These are phyloP conservation scores for Limnanthes douglasii DNA, from an alignment of 345 rosid genomes.

Conservation along the genomic window DNA sequence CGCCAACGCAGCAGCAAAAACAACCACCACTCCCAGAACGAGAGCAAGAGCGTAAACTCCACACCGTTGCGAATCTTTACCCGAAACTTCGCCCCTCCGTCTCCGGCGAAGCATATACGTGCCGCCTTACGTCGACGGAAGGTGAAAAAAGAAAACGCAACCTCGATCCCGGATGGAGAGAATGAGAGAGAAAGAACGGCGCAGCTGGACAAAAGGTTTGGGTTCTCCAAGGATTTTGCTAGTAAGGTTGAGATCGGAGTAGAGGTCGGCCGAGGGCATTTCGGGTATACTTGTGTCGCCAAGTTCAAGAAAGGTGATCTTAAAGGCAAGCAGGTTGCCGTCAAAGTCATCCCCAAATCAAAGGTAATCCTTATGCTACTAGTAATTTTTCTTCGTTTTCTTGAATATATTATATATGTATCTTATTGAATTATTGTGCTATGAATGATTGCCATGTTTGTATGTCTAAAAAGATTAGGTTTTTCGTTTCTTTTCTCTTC, in stretches of 20 bases:
- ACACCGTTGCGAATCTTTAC: slow-evolving; percentile 64
- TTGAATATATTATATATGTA: too few species aligned
- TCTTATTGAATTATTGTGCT: too few species aligned
- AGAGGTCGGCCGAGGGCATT: slow-evolving; percentile 96
- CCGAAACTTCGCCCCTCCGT: slow-evolving; percentile 77
- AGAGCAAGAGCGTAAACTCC: slow-evolving; percentile 21
- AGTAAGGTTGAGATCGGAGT: slow-evolving; percentile 58
- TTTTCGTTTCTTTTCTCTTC: too few species aligned
- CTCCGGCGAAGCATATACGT: slow-evolving; percentile 85
- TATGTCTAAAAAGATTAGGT: too few species aligned
- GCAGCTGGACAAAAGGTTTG: slow-evolving; percentile 81
- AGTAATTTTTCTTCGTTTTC: too few species aligned
- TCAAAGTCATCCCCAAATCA: slow-evolving; percentile 85
- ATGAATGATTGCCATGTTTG: too few species aligned
- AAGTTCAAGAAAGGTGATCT: slow-evolving; percentile 79
- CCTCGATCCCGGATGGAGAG: slow-evolving; percentile 26
- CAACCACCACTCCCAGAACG: slow-evolving; percentile 15
- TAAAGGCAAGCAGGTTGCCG: slow-evolving; percentile 81
- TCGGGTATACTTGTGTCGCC: slow-evolving; percentile 92
- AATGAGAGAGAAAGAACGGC: slow-evolving; percentile 23
- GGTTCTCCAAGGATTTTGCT: slow-evolving; percentile 62
- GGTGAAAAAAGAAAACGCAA: slow-evolving; percentile 21
- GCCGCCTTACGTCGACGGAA: slow-evolving; percentile 52
- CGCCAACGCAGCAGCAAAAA: slow-evolving; percentile 30
- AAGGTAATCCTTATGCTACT: slow-evolving; percentile 42